Conservation (phyloP, 306 rosid species). For the Mimosa pudica region DNA sequence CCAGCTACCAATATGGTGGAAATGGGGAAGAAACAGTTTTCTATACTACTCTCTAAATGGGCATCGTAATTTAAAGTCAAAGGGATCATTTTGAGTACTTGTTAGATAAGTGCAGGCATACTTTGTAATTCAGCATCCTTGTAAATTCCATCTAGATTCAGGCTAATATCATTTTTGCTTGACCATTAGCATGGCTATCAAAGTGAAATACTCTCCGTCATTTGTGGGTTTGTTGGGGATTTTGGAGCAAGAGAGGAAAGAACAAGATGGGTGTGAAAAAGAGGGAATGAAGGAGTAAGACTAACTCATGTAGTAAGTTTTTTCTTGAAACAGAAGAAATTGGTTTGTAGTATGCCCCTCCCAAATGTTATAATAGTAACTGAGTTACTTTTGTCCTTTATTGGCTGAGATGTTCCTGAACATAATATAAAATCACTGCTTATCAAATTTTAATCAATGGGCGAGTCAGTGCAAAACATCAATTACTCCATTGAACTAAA, state of each 20-base stretch:
- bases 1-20: conserved; percentile 54
- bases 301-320: not conserved
- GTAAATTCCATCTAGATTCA: conserved; percentile 45
- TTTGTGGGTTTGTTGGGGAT: not conserved
- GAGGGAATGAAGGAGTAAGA: not conserved
- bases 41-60: conserved; percentile 47
- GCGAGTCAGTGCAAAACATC: not conserved
- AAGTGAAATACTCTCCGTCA: not conserved
- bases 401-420: too few species aligned
- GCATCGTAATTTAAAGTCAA: conserved; percentile 43
- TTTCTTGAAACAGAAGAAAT: not conserved
- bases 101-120: conserved; percentile 30
- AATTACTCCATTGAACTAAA: not conserved
- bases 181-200: conserved; percentile 13
- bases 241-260: not conserved
- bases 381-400: not conserved
- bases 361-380: not conserved
- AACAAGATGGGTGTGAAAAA: not conserved
- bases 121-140: conserved; percentile 42
- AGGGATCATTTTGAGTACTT: conserved; percentile 39
- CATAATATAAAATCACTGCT: not conserved
- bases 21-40: conserved; percentile 51
- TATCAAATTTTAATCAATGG: not conserved
- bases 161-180: conserved; percentile 32
- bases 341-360: not conserved